Evolutionary conservation across 345 rosid genomes (phyloP), one percentile per base, ranked within the genome.

Genomic region (Euclidium syriacum): DNA sequence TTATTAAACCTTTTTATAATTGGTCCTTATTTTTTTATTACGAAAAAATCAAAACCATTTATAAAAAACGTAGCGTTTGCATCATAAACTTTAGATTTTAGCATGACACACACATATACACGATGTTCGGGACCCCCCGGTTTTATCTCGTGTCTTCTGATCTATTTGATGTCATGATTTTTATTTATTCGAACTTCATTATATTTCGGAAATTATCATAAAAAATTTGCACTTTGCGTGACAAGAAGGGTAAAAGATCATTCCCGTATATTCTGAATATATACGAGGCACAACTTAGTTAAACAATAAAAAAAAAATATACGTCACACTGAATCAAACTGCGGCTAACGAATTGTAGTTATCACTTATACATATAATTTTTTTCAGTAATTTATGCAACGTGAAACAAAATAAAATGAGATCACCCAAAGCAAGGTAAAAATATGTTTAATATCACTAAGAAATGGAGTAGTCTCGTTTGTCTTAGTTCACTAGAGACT

Each of bases 61-160:
- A n/a, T n/a, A n/a, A n/a, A n/a, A n/a, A 17, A 27, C 11, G 41
- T 56, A 46, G 32, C 14, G 35, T 32, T 29, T 58, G 22, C 46
- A 52, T 61, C 56, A 32, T 32, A 51, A n/a, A 18, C 25, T 52
- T 60, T 69, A 61, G 49, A 69, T 52, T 69, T 61, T 61, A 69
- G 68, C 68, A 43, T 61, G 62, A 61, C 73, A 51, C 54, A 26
- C 61, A 24, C 52, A 57, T 30, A 67, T 41, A 67, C 66, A 68
- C 61, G 56, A 60, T 53, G 8, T 62, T 43, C 55, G 67, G 62
- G 68, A 52, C 73, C 73, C 68, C 68, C 63, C 56, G 62, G 63
- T 44, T 70, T 53, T 26, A 27, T 54, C 68, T 70, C 63, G 49
- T 53, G 43, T 53, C 68, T 34, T 49, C 65, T 58, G n/a, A n/a